phyloP scores from a whole-genome alignment of 2,329 filamentous ascomycete genomes.

The Trichoderma pleuroti region DNA sequence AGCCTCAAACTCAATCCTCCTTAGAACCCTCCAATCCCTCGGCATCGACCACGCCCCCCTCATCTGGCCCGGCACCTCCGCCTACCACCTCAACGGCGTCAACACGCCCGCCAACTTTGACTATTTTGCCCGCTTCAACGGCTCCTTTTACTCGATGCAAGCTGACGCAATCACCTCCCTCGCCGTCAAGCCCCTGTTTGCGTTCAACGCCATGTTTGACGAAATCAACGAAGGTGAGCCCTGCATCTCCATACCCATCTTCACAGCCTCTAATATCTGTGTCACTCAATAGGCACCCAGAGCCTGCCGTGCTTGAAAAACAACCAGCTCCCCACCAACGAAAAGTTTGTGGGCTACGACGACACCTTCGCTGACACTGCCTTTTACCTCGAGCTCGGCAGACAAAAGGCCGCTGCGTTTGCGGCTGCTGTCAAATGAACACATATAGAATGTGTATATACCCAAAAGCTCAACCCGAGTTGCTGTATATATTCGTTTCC shows the following conservation, averaged over 20 bases:
- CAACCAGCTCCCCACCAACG: constrained; percentile 14
- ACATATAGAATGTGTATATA: not conserved
- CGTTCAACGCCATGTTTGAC: constrained; percentile 16
- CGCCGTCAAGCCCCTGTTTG: constrained; percentile 2
- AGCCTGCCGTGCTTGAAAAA: constrained; percentile 4
- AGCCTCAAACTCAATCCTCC: not conserved
- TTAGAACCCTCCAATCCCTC: constrained; percentile 6
- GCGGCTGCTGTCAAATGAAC: not conserved
- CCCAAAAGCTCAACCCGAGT: not conserved
- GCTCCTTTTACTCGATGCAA: constrained; percentile 14
- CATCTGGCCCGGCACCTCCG: constrained; percentile 10
- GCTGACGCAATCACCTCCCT: constrained; percentile 3
- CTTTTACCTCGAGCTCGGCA: constrained; percentile 1
- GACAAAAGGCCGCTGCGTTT: constrained; percentile 12
- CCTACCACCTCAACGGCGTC: constrained; percentile 15
- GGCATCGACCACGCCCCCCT: constrained; percentile 14
- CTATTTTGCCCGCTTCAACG: constrained; percentile 16
- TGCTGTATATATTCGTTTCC: not conserved
- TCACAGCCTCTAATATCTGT: not conserved
- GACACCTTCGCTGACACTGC: not conserved
- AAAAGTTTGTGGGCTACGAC: constrained; percentile 15
- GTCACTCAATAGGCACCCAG: not conserved
- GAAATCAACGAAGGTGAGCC: constrained; percentile 10
- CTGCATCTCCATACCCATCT: not conserved
- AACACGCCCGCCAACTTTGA: constrained; percentile 1